Evolutionary conservation across 345 rosid genomes (phyloP).

Genomic region (Populus simonii): DNA sequence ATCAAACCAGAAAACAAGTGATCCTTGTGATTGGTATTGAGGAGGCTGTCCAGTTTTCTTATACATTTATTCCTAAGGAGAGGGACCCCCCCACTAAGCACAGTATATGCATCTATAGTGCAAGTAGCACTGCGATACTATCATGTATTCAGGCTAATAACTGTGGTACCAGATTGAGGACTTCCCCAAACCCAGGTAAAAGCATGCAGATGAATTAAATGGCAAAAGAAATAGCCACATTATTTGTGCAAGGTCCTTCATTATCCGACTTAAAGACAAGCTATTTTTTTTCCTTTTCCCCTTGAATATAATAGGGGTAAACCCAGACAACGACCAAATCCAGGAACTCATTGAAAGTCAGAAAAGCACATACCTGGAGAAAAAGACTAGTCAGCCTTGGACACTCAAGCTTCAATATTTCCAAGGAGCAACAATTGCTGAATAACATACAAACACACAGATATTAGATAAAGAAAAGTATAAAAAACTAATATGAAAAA

Average conservation of each 20-base stretch:
- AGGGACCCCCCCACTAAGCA: neutral
- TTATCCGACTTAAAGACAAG: neutral
- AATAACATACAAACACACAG: conserved; percentile 7
- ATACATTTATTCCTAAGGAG: neutral
- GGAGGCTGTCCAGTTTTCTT: neutral
- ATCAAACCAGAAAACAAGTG: neutral
- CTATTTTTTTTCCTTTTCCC: neutral
- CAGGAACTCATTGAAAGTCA: neutral
- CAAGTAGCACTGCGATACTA: neutral
- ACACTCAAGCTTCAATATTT: conserved; percentile 70
- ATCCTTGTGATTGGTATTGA: neutral
- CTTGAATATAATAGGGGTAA: neutral
- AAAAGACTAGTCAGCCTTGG: conserved; percentile 82
- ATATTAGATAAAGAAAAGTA: conserved; percentile 6
- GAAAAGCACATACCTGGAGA: conserved; percentile 57
- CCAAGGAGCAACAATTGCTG: conserved; percentile 91
- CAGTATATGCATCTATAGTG: neutral
- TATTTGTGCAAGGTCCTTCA: neutral
- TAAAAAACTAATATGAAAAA: neutral
- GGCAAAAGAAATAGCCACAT: neutral
- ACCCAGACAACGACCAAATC: neutral
- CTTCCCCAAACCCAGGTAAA: neutral
- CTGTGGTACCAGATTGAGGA: neutral
- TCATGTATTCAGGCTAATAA: too few relatives aligned
- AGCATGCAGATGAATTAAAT: neutral